Base-by-base conservation (phyloP, 2,329 filamentous ascomycete species). In the Orbilia quercus region DNA sequence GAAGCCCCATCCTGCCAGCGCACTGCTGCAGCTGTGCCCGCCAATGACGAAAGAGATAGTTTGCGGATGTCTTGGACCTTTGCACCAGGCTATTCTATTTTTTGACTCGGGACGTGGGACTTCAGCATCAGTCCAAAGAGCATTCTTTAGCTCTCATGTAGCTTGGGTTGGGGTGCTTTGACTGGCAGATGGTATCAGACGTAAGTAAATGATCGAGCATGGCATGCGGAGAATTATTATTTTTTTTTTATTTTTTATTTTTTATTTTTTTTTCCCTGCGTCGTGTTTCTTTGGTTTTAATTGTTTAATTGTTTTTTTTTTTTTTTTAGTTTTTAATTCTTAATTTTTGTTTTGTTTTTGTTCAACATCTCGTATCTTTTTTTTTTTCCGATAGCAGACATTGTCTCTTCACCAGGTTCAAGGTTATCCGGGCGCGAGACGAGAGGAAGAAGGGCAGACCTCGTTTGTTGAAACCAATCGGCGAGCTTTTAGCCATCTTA, bases 391-490 rank as follows among this genome's bases (percentile, higher is more conserved):
- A 55, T 60, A 62, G 40, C 54, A 50, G 40, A 64, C 58, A 71
- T 42, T 7, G 28, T 34, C 16, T 40, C 31, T 36, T 20, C 44
- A 9, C 11, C 48, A 28, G n/a, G n/a, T n/a, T 54, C 38, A 48
- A 50, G 51, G 66, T 38, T 58, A 70, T 70, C 57, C 50, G 65
- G 57, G 42, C 57, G 20, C 25, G 38, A 45, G 38, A 45, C 54
- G 40, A n/a, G 42, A 50, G 44, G 25, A 54, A 54, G 14, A 7
- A 22, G 14, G 16, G 31, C 18, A 31, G 50, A 6, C 58, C 47
- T 71, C 66, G 66, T 71, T 64, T 71, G 58, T 44, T 71, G 66
- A 71, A 71, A 71, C 66, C 66, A 71, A 71, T 71, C 66, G 66
- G 66, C 66, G 66, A 71, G 58, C 66, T 63, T 63, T 54, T 64